Percentiles rank a stretch among this genome's conserved stretches.
phyloP scores from a whole-genome alignment of 2,329 filamentous ascomycete genomes.

The Chaetothyriales sp. region DNA sequence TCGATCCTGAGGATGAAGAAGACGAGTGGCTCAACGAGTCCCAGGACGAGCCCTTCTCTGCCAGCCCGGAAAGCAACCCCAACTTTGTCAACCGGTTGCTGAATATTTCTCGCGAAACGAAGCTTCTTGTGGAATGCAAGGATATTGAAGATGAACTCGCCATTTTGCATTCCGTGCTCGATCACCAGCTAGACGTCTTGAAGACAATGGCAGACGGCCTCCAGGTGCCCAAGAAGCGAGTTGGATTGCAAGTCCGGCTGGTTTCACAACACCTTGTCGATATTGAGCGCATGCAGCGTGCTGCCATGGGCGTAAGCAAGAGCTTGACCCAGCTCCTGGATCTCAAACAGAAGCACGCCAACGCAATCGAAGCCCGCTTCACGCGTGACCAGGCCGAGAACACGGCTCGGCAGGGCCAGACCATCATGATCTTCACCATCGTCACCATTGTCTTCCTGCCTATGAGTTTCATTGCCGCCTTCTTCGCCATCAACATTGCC shows the following conservation, averaged over 20 bases:
- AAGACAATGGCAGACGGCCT: slow-evolving; percentile 34
- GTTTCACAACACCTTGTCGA: slow-evolving; percentile 45
- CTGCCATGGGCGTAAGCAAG: slow-evolving; percentile 45
- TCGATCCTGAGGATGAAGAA: slow-evolving; percentile 3
- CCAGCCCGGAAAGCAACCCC: not conserved
- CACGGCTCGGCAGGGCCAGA: slow-evolving; percentile 42
- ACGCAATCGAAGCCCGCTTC: slow-evolving; percentile 42
- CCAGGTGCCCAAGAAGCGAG: slow-evolving; percentile 4
- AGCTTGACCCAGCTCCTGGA: slow-evolving; percentile 49
- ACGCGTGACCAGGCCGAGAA: slow-evolving; percentile 43
- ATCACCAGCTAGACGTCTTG: slow-evolving; percentile 35
- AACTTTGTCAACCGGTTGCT: slow-evolving; percentile 41
- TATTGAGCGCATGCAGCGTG: slow-evolving; percentile 48
- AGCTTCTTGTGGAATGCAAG: slow-evolving; percentile 48
- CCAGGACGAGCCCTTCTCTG: not conserved
- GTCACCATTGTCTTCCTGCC: slow-evolving; percentile 45
- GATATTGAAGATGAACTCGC: slow-evolving; percentile 54
- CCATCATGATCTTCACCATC: slow-evolving; percentile 45
- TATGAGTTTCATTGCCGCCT: slow-evolving; percentile 39
- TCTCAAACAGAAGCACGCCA: slow-evolving; percentile 54
- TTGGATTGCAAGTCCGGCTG: slow-evolving; percentile 33
- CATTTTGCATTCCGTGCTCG: slow-evolving; percentile 42
- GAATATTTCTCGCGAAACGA: slow-evolving; percentile 41
- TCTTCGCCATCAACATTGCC: slow-evolving; percentile 40
- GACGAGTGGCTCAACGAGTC: slow-evolving; percentile 9